Conservation (phyloP, 1,284 basidiomycete species). For the Pyrrhoderma lamaoense region DNA sequence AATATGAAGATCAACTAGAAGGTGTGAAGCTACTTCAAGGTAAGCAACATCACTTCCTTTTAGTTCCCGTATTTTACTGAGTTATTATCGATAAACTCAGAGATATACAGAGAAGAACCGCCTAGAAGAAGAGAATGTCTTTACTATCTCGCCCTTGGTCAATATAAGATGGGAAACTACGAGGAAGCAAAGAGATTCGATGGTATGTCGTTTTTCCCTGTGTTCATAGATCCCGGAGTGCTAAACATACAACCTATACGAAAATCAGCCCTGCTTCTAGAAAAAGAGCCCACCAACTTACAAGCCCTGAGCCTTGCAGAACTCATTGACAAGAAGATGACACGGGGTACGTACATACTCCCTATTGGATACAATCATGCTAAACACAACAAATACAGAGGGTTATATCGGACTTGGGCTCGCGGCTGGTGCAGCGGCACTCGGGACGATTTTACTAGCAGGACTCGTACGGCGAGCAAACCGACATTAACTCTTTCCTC, state of each 20-base stretch:
- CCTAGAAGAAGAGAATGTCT: constrained; percentile 88
- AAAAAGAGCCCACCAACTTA: constrained; percentile 91
- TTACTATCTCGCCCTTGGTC: constrained; percentile 94
- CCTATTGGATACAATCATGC: neutral
- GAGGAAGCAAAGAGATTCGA: constrained; percentile 92
- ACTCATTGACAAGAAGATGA: constrained; percentile 84
- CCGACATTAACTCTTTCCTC: constrained; percentile 47
- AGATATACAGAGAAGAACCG: constrained; percentile 89
- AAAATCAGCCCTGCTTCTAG: constrained; percentile 70
- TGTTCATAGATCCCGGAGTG: neutral
- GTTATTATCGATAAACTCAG: constrained; percentile 37
- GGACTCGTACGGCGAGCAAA: constrained; percentile 79
- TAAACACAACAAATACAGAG: constrained; percentile 40
- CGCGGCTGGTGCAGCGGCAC: constrained; percentile 81
- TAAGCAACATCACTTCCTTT: constrained; percentile 28
- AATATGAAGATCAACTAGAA: constrained; percentile 78
- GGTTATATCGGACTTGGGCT: constrained; percentile 94
- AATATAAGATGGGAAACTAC: constrained; percentile 97
- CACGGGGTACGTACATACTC: constrained; percentile 54
- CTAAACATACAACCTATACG: neutral
- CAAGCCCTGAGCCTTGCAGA: constrained; percentile 84
- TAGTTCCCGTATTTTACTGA: neutral
- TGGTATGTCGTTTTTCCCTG: constrained; percentile 45
- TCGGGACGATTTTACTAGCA: constrained; percentile 79
- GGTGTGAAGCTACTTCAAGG: constrained; percentile 92